A percentile compares a stretch with the other conserved stretches of the same genome.
These are phyloP conservation scores for Aspergillus fijiensis DNA, from an alignment of 2,329 filamentous ascomycete genomes.

Conservation along the genomic window DNA sequence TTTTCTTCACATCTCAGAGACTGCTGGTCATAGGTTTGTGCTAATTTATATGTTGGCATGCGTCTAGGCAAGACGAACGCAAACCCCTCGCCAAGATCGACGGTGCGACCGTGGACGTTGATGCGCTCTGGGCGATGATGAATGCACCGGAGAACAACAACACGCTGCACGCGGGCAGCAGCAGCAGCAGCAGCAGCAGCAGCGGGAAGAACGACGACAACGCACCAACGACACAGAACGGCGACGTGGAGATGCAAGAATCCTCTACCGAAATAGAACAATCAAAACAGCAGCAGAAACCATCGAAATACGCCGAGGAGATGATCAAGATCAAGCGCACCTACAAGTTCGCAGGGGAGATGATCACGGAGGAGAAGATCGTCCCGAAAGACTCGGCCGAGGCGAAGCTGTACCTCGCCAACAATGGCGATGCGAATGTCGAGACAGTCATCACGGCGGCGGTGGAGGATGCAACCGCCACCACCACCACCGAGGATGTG, in stretches of 20 bases:
- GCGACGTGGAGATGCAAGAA: constrained; percentile 19
- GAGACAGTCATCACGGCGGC: constrained; percentile 31
- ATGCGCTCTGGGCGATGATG: constrained; percentile 56
- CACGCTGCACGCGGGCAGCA: constrained; percentile 6
- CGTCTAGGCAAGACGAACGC: constrained; percentile 46
- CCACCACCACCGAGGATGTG: constrained; percentile 17
- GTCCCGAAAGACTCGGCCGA: constrained; percentile 56
- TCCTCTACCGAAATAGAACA: constrained; percentile 7
- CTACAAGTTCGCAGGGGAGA: constrained; percentile 59
- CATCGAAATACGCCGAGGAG: constrained; percentile 36
- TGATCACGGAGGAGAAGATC: constrained; percentile 54
- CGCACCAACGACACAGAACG: constrained; percentile 10
- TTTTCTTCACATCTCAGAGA: not conserved
- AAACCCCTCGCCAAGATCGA: constrained; percentile 49
- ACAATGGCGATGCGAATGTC: constrained; percentile 33
- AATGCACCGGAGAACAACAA: constrained; percentile 35
- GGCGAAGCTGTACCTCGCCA: constrained; percentile 54
- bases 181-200: constrained; percentile 14
- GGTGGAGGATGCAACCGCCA: constrained; percentile 13
- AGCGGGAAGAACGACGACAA: constrained; percentile 15
- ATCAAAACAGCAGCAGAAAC: constrained; percentile 6
- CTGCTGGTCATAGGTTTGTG: not conserved
- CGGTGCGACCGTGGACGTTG: constrained; percentile 56
- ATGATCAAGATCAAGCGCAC: constrained; percentile 57
- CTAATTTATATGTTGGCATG: constrained; percentile 9